Conservation (phyloP, 768 basidiomycete species). For the Royoungia palumana region DNA sequence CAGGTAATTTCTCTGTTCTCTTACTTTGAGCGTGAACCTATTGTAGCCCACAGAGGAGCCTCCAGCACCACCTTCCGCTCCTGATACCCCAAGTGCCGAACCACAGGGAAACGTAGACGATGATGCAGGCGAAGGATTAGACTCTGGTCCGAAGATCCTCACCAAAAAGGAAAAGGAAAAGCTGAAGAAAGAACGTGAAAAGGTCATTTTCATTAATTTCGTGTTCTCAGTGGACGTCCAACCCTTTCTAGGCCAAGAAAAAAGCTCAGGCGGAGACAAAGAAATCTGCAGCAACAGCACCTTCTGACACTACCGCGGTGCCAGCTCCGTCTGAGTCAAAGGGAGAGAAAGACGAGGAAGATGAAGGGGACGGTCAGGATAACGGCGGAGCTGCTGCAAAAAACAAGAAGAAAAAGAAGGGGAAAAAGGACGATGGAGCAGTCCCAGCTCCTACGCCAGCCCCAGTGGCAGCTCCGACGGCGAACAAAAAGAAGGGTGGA, state of each 20-base stretch:
- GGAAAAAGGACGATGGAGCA: constrained; percentile 72
- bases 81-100: constrained; percentile 28
- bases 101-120: constrained; percentile 35
- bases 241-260: constrained; percentile 49
- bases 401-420: constrained; percentile 79
- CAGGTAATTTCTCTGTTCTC: constrained; percentile 8
- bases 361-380: constrained; percentile 63
- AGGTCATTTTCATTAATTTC: constrained; percentile 46
- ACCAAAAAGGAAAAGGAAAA: constrained; percentile 97
- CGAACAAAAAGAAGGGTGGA: constrained; percentile 70
- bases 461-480: constrained; percentile 34
- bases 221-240: constrained; percentile 9
- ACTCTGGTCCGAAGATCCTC: constrained; percentile 61
- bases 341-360: constrained; percentile 51
- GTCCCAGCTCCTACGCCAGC: constrained; percentile 37
- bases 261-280: constrained; percentile 91
- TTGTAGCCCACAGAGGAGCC: constrained; percentile 16
- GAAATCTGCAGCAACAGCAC: constrained; percentile 42
- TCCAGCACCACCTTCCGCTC: constrained; percentile 25
- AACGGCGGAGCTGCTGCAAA: constrained; percentile 52
- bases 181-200: constrained; percentile 95
- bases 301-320: constrained; percentile 22
- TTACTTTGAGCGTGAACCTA: background rate
- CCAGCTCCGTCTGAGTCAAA: constrained; percentile 30
- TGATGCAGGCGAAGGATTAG: constrained; percentile 49